Conservation (phyloP, 345 rosid genomes). For the Rhizophora apiculata region DNA sequence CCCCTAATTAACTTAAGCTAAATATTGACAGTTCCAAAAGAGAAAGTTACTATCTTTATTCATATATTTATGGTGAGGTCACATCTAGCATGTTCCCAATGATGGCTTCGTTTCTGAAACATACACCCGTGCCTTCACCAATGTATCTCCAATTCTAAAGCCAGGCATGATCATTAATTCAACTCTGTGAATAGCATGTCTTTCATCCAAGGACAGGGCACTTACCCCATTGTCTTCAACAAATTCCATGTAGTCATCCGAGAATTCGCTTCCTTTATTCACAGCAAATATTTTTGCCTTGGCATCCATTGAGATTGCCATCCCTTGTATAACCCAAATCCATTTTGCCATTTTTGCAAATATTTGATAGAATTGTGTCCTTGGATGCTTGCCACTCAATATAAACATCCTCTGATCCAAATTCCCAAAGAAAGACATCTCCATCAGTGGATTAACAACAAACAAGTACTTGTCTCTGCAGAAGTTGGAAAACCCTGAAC, state of each 20-base stretch:
- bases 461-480: constrained; percentile 50
- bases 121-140: constrained; percentile 50
- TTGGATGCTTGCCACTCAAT: constrained; percentile 52
- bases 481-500: constrained; percentile 48
- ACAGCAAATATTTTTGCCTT: constrained; percentile 46
- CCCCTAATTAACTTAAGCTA: constrained; percentile 6
- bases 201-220: constrained; percentile 11
- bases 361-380: constrained; percentile 52
- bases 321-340: constrained; percentile 50
- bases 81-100: neutral
- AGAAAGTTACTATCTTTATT: constrained; percentile 7
- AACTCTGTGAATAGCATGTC: constrained; percentile 26
- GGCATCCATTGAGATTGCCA: constrained; percentile 49
- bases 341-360: constrained; percentile 61
- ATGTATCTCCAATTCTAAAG: constrained; percentile 40
- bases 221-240: constrained; percentile 19
- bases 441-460: constrained; percentile 58
- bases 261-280: constrained; percentile 46
- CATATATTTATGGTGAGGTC: neutral
- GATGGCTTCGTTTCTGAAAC: constrained; percentile 31
- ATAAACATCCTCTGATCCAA: constrained; percentile 54
- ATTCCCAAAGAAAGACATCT: constrained; percentile 59
- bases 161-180: constrained; percentile 70
- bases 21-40: constrained; percentile 3
- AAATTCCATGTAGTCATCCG: constrained; percentile 46